Conservation (phyloP, 192 early-diverging fungal genomes). For the Jimgerdemannia flammicorona region DNA sequence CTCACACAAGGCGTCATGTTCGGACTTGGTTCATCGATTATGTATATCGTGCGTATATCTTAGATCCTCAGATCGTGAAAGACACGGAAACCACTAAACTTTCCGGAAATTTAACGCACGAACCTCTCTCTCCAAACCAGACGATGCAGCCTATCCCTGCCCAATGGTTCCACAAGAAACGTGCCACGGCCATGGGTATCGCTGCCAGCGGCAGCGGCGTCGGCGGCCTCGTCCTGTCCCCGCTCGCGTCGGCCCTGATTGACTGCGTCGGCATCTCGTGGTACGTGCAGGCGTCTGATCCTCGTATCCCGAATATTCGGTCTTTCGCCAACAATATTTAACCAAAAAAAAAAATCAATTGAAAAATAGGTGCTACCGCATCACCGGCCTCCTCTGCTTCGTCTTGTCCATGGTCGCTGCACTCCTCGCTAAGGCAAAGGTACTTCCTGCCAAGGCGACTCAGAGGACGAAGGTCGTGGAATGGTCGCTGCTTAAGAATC, state of each 20-base stretch:
- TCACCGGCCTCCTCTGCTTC: background rate
- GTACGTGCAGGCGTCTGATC: background rate
- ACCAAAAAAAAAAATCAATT: too few species aligned
- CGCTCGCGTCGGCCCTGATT: constrained; percentile 4
- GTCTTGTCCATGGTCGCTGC: background rate
- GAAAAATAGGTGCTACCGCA: background rate
- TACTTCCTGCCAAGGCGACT: background rate
- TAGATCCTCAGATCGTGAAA: background rate
- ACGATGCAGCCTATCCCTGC: constrained; percentile 28
- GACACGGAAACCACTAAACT: too few species aligned
- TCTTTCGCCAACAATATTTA: too few species aligned
- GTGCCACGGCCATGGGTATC: constrained; percentile 70
- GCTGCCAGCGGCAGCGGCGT: constrained; percentile 68
- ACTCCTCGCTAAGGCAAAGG: background rate
- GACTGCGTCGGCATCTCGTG: background rate
- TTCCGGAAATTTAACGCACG: too few species aligned
- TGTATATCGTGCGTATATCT: constrained; percentile 50
- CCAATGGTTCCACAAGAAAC: constrained; percentile 66
- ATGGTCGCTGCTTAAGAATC: background rate
- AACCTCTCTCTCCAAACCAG: too few species aligned
- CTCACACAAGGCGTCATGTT: constrained; percentile 56
- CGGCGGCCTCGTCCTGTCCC: constrained; percentile 63
- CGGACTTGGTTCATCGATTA: constrained; percentile 44
- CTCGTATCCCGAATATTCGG: too few species aligned
- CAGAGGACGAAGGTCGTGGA: background rate